Percentiles rank a stretch among this genome's conserved stretches.
These are phyloP conservation scores for Dactylorhiza incarnata DNA, from an alignment of 106 monocot genomes.

Conservation along the genomic window DNA sequence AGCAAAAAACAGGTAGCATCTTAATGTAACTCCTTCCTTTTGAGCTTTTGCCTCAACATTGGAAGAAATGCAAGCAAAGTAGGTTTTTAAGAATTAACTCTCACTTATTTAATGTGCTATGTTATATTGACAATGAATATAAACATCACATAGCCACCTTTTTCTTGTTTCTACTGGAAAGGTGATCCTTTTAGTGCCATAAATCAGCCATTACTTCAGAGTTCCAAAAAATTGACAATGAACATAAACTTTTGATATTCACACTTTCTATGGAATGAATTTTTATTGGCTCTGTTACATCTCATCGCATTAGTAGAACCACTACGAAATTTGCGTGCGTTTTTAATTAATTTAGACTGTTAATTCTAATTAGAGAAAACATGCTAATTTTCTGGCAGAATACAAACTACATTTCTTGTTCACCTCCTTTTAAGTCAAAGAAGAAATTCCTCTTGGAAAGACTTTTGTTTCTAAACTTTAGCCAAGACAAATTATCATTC, in stretches of 20 bases:
- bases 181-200: background rate
- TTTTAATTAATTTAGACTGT: background rate
- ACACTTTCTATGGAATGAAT: background rate
- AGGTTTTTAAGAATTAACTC: background rate
- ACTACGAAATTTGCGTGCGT: background rate
- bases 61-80: background rate
- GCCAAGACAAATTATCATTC: background rate
- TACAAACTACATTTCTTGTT: background rate
- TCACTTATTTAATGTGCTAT: background rate
- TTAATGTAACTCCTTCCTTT: background rate
- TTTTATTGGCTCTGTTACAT: background rate
- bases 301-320: background rate
- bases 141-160: background rate
- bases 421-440: background rate
- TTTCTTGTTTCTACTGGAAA: background rate
- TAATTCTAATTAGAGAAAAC: background rate
- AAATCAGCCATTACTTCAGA: background rate
- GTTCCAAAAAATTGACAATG: background rate
- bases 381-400: background rate
- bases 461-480: background rate
- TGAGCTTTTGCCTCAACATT: background rate
- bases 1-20: conserved; percentile 58
- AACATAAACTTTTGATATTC: background rate
- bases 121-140: background rate
- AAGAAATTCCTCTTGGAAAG: background rate